Evolutionary conservation across 164 flowering plant genomes (phyloP), one percentile per base, ranked within the genome.

Genomic region (Aristolochia contorta): DNA sequence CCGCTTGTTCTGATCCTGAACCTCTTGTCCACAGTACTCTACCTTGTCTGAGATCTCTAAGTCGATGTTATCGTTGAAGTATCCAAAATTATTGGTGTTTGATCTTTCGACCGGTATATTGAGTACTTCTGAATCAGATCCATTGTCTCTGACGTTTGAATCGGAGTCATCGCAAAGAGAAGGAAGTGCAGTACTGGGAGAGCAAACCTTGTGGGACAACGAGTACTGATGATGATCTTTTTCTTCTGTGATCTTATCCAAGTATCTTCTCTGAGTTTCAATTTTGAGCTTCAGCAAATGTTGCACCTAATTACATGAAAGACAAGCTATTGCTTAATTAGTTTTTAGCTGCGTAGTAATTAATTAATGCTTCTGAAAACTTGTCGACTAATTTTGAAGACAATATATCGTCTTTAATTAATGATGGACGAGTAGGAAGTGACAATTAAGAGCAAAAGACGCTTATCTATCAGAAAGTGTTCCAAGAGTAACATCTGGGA

Each of bases 261-360:
- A 58, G 66, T 73, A 83, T 66, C 85, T 82, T 68, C 67, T 65
- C 65, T 86, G 92, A n/a, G 86, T 82, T 74, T 80, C 88, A 15
- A 79, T 72, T 60, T 72, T 80, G 43, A 73, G 67, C 72, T 72
- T 83, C 70, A 86, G 67, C 64, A 64, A 72, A 64, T 27, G 74
- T 22, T 78, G 87, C 24, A 77, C 82, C 87, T 82, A 27, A 27
- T 27, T 27, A n/a, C 30, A 27, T 27, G 30, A 27, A 27, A 27
- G 30, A 27, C 30, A 27, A 27, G 30, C 30, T 5, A 27, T 27
- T 27, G 30, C 30, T 27, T 27, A 27, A 2, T 27, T 27, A 27
- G 5, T 27, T 27, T 2, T 2, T 27, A 5, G 30, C 30, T 27
- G 30, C 30, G 2, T 27, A 27, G n/a, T n/a, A 27, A 27, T 27